A percentile compares a stretch with the other conserved stretches of the same genome.
phyloP scores from a whole-genome alignment of 2,329 filamentous ascomycete genomes.

The Microcyclosporella mali region DNA sequence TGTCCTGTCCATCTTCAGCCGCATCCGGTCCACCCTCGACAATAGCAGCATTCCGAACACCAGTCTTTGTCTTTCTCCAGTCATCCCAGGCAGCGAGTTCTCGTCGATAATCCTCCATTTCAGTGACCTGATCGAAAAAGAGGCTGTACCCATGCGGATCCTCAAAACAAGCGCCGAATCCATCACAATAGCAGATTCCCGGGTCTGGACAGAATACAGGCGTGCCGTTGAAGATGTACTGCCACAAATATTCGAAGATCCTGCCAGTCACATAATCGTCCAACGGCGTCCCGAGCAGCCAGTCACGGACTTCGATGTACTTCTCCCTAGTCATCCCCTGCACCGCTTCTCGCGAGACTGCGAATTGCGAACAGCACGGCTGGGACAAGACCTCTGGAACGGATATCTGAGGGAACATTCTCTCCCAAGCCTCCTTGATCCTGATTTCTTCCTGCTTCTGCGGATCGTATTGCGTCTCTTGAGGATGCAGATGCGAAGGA shows the following conservation, averaged over 20 bases:
- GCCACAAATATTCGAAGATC: slow-evolving; percentile 61
- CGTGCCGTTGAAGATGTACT: slow-evolving; percentile 53
- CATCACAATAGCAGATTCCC: slow-evolving; percentile 57
- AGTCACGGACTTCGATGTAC: slow-evolving; percentile 54
- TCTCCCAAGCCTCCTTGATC: slow-evolving; percentile 40
- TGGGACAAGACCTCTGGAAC: slow-evolving; percentile 50
- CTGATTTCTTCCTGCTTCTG: slow-evolving; percentile 41
- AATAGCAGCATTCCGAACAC: slow-evolving; percentile 31
- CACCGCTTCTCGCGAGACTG: slow-evolving; percentile 52
- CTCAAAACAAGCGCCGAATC: slow-evolving; percentile 57
- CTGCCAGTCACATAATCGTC: slow-evolving; percentile 52
- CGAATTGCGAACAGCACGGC: slow-evolving; percentile 60
- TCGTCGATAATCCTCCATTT: slow-evolving; percentile 36
- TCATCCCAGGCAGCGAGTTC: slow-evolving; percentile 40
- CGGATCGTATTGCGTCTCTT: slow-evolving; percentile 30
- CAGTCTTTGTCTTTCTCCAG: slow-evolving; percentile 31
- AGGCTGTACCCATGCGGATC: slow-evolving; percentile 43
- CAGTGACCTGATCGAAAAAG: slow-evolving; percentile 43
- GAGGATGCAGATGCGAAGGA: slow-evolving; percentile 48
- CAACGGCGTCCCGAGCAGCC: slow-evolving; percentile 52
- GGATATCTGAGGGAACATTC: slow-evolving; percentile 43
- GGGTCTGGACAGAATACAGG: slow-evolving; percentile 46
- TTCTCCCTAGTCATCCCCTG: slow-evolving; percentile 47
- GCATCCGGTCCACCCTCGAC: slow-evolving; percentile 3
- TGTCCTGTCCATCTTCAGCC: background rate